Evolutionary conservation across 768 basidiomycete genomes (phyloP), one percentile per base, ranked within the genome.

Genomic region (Agrocybe pediades): DNA sequence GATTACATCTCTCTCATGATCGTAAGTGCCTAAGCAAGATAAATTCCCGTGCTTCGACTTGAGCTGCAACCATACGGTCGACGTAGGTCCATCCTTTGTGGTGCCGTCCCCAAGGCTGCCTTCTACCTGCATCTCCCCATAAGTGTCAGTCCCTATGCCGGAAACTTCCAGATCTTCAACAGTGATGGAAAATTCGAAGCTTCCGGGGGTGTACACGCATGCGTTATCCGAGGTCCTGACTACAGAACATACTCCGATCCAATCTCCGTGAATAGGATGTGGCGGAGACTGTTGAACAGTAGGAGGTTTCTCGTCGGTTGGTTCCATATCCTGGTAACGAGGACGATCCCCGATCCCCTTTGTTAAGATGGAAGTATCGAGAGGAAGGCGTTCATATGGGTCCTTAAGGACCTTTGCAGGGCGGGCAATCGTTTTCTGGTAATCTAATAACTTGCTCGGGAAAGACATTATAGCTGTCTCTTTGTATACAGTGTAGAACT

Each of bases 371-470:
- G 49, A 41, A 21, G 25, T 19, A 19, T 51, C 49, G 1, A 21
- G 9, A 20, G 1, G 9, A 9, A 20, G 7, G 9, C 21, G n/a
- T 20, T 41, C 21, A 17, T 41, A 16, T 41, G 41, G 0, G 4
- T 41, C 16, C n/a, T 17, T 9, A 41, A n/a, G n/a, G n/a, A n/a
- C n/a, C n/a, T n/a, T n/a, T n/a, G 41, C 9, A n/a, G 41, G 21
- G 16, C n/a, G 9, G 11, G 16, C n/a, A 8, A 16, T 41, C 30
- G 11, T 13, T 16, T 41, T 9, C 30, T 42, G 47, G 17, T 33
- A 46, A 20, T 45, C 44, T 2, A 51, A 41, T n/a, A 55, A 20
- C 13, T 42, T 58, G 43, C 49, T 55, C 19, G 16, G 30, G n/a
- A 41, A 44, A n/a, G 30, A 29, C 8, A 16, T 29, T 30, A 46